Evolutionary conservation across 2,329 filamentous ascomycete species (phyloP).

Genomic region (Fusarium chuoi): DNA sequence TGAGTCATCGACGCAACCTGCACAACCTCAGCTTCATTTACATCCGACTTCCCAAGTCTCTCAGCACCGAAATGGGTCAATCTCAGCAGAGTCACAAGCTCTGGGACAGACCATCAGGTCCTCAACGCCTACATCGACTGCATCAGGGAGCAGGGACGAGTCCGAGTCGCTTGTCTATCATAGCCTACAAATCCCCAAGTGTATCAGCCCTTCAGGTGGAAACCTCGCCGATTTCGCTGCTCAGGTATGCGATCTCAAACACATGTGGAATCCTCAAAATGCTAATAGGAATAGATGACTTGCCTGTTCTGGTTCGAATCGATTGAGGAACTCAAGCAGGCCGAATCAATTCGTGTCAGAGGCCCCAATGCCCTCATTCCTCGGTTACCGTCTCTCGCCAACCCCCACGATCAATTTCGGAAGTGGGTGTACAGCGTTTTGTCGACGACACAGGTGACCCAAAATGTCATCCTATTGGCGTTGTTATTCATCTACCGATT

Average conservation of each 20-base stretch:
- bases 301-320: conserved; percentile 98
- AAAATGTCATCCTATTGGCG: conserved; percentile 92
- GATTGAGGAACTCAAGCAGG: conserved; percentile 78
- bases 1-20: conserved; percentile 15
- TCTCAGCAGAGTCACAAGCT: conserved; percentile 30
- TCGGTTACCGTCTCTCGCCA: conserved; percentile 75
- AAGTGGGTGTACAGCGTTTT: conserved; percentile 95
- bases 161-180: conserved; percentile 62
- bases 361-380: conserved; percentile 55
- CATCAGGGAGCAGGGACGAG: conserved; percentile 48
- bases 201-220: conserved; percentile 79
- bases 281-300: conserved; percentile 73
- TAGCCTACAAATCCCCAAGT: conserved; percentile 76
- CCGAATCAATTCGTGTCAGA: conserved; percentile 68
- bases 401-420: conserved; percentile 81
- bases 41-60: conserved; percentile 21
- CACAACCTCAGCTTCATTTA: conserved; percentile 15
- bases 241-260: conserved; percentile 64
- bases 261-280: background rate
- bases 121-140: conserved; percentile 48
- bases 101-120: conserved; percentile 49
- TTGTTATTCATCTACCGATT: conserved; percentile 92
- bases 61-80: conserved; percentile 32
- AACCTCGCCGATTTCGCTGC: conserved; percentile 86
- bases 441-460: conserved; percentile 93